Evolutionary conservation across 1,139 yeast species (phyloP).

Genomic region (Eremothecium coryli): DNA sequence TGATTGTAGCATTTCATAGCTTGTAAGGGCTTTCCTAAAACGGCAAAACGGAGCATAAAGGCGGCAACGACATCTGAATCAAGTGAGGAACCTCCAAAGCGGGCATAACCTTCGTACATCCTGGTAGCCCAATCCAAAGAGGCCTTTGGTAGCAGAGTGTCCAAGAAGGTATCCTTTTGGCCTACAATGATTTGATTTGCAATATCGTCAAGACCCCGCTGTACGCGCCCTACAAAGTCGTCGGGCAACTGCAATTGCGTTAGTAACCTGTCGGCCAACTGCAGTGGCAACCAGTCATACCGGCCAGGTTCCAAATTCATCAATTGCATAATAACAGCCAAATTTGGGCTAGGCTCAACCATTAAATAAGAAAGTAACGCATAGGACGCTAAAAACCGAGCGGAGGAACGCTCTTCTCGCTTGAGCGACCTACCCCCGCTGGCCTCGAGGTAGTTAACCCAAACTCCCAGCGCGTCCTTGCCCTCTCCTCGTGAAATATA

Average conservation of each 20-base stretch:
- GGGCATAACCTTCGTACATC: conserved; percentile 10
- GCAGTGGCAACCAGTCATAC: conserved; percentile 3
- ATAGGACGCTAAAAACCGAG: conserved; percentile 11
- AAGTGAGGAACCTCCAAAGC: conserved; percentile 1
- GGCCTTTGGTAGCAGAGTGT: conserved; percentile 7
- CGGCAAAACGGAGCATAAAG: conserved; percentile 21
- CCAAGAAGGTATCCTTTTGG: conserved; percentile 11
- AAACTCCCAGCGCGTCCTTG: conserved; percentile 25
- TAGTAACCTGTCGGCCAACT: conserved; percentile 5
- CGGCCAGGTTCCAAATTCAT: conserved; percentile 6
- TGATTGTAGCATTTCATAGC: conserved; percentile 20
- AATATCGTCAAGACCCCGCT: conserved; percentile 7
- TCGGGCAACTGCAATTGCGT: conserved; percentile 4
- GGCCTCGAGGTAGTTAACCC: conserved; percentile 26
- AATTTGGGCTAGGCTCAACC: conserved; percentile 16
- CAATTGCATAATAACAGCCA: conserved; percentile 17
- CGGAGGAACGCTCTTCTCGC: too few species aligned
- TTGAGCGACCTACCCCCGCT: conserved; percentile 2
- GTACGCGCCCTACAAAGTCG: conserved; percentile 6
- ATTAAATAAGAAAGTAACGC: conserved; percentile 22
- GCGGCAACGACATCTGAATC: conserved; percentile 14
- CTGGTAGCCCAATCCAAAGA: not conserved
- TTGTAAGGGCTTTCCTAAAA: conserved; percentile 14
- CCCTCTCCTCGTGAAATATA: conserved; percentile 13
- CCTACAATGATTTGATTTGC: conserved; percentile 11